Evolutionary conservation across 148 eudicot genomes (phyloP), one percentile per base, ranked within the genome.

Genomic region (Cornus suecica): DNA sequence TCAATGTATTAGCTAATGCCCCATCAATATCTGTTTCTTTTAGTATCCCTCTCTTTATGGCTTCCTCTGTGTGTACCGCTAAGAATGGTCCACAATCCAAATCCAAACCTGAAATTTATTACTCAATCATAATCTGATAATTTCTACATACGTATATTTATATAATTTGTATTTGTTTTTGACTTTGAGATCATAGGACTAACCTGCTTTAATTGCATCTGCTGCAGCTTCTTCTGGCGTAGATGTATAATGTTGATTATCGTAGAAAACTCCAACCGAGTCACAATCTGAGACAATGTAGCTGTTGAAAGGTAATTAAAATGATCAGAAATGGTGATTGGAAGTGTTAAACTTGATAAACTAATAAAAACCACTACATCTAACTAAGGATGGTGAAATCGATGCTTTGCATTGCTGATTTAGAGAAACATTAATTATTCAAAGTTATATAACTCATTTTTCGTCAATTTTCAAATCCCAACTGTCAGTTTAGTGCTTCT

Each of bases 211-310:
- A 22, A 94, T 86, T 20, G 97, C 94, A 65, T 74, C 89, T 0
- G 99, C 97, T 0, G 91, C 99, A 1, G 99, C 97, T 84, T 87
- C 97, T 69, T 94, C 92, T 0, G 99, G 90, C 0, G 99, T 92
- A 2, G 92, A 83, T 14, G 97, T 90, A 54, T 89, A 94, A 82
- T 92, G 97, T 75, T 92, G 97, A 18, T 79, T 84, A 29, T 82
- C 76, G 26, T 87, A 94, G 66, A 88, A 88, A 27, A 94, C 99
- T 2, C 79, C 90, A 48, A 94, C 97, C 1, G 99, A 94, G 54
- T 94, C 99, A 37, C 99, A 94, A 75, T 94, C 99, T 0, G 97
- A 94, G 15, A 94, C 99, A 23, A 94, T 92, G 76, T 94, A 94
- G 22, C 96, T 89, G 62, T 68, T 25, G 20, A 37, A 37, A n/a